These are phyloP conservation scores for Medicago ruthenica DNA, from an alignment of 306 rosid species.

Conservation along the genomic window DNA sequence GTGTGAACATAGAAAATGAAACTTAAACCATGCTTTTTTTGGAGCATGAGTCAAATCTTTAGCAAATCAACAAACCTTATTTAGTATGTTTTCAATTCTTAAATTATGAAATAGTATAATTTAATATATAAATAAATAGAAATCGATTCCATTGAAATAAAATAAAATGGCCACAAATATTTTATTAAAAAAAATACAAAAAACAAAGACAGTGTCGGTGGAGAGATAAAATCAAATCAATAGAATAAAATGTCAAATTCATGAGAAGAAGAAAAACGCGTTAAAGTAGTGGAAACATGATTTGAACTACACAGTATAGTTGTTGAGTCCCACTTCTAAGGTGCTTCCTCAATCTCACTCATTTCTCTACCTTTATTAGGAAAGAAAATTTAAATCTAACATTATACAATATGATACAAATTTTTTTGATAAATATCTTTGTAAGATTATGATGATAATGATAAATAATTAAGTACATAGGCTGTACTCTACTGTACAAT, in stretches of 20 bases:
- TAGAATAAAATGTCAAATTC: constrained; percentile 5
- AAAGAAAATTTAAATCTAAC: neutral
- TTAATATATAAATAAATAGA: too few relatives aligned
- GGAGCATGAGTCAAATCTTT: neutral
- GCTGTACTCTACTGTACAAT: neutral
- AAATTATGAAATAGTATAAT: neutral
- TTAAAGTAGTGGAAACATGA: constrained; percentile 1
- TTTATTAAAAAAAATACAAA: neutral
- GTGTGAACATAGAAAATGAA: too few relatives aligned
- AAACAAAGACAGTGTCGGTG: neutral
- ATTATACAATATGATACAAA: neutral
- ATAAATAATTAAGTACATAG: neutral
- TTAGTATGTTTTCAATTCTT: neutral
- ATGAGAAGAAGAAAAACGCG: neutral
- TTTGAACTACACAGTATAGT: neutral
- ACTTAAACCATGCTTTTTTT: too few relatives aligned
- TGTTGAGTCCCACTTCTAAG: constrained; percentile 12
- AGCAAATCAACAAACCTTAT: neutral
- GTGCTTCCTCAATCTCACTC: constrained; percentile 29
- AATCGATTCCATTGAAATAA: neutral
- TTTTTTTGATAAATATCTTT: too few relatives aligned
- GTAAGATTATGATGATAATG: neutral
- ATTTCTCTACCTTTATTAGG: neutral
- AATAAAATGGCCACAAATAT: neutral
- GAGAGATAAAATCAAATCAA: neutral